A percentile compares a stretch with the other conserved stretches of the same genome.
phyloP scores from a whole-genome alignment of 2,329 filamentous ascomycete genomes.

The Colletotrichum phormii region DNA sequence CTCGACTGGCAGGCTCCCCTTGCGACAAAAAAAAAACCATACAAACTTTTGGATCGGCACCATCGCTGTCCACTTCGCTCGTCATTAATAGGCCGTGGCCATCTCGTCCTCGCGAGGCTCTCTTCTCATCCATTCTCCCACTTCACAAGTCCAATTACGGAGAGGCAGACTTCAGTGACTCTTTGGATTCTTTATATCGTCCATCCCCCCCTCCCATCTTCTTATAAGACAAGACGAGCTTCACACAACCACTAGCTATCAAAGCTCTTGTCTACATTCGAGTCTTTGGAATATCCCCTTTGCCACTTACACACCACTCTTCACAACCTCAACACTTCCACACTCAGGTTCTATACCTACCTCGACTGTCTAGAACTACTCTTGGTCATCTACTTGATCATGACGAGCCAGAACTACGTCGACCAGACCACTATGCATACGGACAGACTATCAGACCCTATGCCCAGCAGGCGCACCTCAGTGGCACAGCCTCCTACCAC shows the following conservation, averaged over 20 bases:
- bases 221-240: background rate
- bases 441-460: slow-evolving; percentile 26
- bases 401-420: slow-evolving; percentile 36
- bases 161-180: slow-evolving; percentile 42
- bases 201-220: background rate
- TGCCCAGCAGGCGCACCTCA: slow-evolving; percentile 28
- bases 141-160: slow-evolving; percentile 42
- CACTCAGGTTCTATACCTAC: background rate
- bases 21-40: slow-evolving; percentile 1
- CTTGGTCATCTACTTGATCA: slow-evolving; percentile 12
- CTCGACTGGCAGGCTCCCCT: slow-evolving; percentile 21
- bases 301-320: background rate
- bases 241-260: background rate
- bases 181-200: slow-evolving; percentile 24
- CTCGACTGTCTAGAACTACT: background rate
- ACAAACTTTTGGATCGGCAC: slow-evolving; percentile 33
- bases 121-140: slow-evolving; percentile 25
- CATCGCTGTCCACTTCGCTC: slow-evolving; percentile 31
- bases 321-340: background rate
- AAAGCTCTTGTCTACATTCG: slow-evolving; percentile 42
- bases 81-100: slow-evolving; percentile 37
- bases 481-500: slow-evolving; percentile 8
- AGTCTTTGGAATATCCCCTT: background rate
- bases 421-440: slow-evolving; percentile 9
- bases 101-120: slow-evolving; percentile 31